Conservation (phyloP, 352 stramenopile genomes). For the Globisporangium cederbergense region DNA sequence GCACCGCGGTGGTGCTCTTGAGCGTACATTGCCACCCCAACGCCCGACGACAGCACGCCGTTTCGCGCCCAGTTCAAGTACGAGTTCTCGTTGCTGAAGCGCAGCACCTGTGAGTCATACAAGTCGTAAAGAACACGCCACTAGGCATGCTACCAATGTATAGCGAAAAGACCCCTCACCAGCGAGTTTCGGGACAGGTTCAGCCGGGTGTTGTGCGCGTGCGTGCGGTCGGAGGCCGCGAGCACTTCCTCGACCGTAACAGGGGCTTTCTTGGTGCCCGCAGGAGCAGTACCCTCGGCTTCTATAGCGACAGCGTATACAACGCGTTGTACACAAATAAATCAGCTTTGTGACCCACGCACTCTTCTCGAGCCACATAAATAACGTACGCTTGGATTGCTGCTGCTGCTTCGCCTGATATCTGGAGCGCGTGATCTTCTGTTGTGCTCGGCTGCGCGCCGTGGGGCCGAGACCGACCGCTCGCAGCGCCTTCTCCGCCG, state of each 20-base stretch:
- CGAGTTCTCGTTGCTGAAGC: slow-evolving; percentile 88
- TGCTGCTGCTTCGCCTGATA: slow-evolving; percentile 14
- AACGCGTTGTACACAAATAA: neutral
- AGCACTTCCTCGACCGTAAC: slow-evolving; percentile 21
- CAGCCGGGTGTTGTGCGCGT: slow-evolving; percentile 30
- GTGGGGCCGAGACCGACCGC: slow-evolving; percentile 23
- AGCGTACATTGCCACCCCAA: slow-evolving; percentile 86
- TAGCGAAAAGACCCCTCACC: slow-evolving; percentile 10
- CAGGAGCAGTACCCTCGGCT: neutral
- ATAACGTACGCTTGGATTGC: slow-evolving; percentile 3
- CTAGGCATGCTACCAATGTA: neutral
- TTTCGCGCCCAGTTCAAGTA: slow-evolving; percentile 88
- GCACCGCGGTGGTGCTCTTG: slow-evolving; percentile 85
- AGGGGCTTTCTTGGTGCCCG: slow-evolving; percentile 14
- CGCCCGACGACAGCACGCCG: slow-evolving; percentile 73
- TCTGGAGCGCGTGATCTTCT: slow-evolving; percentile 19
- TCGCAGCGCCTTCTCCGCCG: slow-evolving; percentile 24
- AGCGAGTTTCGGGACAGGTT: slow-evolving; percentile 31
- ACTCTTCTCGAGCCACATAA: neutral
- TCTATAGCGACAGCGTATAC: slow-evolving; percentile 1
- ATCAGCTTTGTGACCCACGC: neutral
- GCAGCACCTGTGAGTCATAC: slow-evolving; percentile 39
- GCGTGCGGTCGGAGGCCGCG: slow-evolving; percentile 29
- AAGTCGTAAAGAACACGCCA: neutral
- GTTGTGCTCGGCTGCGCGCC: slow-evolving; percentile 22